Evolutionary conservation across 495 filamentous ascomycete species (phyloP), one percentile per base, ranked within the genome.

Genomic region (Aspergillus biplanus): DNA sequence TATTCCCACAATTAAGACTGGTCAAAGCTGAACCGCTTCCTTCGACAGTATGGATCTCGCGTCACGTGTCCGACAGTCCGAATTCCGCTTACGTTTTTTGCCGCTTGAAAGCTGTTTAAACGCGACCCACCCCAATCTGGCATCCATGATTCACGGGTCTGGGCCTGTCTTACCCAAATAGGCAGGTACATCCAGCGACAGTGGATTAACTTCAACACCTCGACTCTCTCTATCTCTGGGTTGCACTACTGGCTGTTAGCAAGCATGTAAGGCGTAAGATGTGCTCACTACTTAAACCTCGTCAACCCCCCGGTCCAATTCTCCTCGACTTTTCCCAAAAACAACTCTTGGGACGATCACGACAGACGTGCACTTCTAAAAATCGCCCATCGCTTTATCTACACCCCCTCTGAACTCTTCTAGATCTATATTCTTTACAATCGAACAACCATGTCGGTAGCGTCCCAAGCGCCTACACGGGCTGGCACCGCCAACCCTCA

Each of bases 151-250:
- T 27, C 21, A 27, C 21, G 47, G 52, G 13, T 31, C 60, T 57
- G 52, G 61, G 39, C 42, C 44, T 56, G 46, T 56, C 63, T 62
- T 63, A 57, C 71, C 69, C 42, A 47, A 68, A 61, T 62, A 37
- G 67, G 71, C 67, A 73, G 53, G 71, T 73, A 50, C 67, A 71
- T 58, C 63, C 71, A 49, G 66, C 49, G 33, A 42, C 15, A 18
- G 33, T 33, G 15, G 34, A 58, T 58, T n/a, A 18, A 9, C 56
- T 59, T 59, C 56, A 34, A 49, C 31, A 12, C 47, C 21, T 32
- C 27, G 27, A 34, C 11, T 54, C 33, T 34, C 33, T 59, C 15
- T 57, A 42, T 57, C 21, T 27, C 21, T 27, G 21, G 21, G 21
- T 27, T 27, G 21, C 21, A 27, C 21, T 27, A 27, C 21, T 27